Evolutionary conservation across 2,329 filamentous ascomycete genomes (phyloP), one percentile per base, ranked within the genome.

Genomic region (Cryphonectria naterciae): DNA sequence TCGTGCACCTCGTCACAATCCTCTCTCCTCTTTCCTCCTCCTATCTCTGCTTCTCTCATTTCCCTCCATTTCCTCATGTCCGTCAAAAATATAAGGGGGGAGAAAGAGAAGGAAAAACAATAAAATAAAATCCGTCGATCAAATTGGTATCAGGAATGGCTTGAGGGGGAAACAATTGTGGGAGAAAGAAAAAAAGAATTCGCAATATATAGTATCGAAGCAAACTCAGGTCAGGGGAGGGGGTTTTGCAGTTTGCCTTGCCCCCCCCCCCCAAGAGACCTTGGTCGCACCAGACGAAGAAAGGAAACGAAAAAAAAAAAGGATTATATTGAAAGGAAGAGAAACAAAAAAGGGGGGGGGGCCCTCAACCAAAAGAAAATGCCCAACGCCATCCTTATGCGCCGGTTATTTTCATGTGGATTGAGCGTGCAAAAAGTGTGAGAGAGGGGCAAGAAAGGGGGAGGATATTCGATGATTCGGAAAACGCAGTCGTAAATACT

Each of bases 91-190:
- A 10, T 11, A 10, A 10, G 10, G 10, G 11, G 15, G 11, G 39
- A 15, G 8, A 43, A 43, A 32, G 10, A n/a, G 8, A 10, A 4
- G 6, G 43, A 46, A 46, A n/a, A 49, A n/a, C 37, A 39, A 49
- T 22, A 49, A 22, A n/a, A 22, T 6, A 19, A 46, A 7, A n/a
- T 39, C 58, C 37, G 63, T 56, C 32, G 28, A 41, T 49, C 49
- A 69, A 72, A 60, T 69, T 72, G 70, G 70, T 72, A 72, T 72
- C 70, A 56, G 68, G 65, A 58, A 43, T 60, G 39, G 43, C 25
- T 11, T 8, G 4, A 28, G 22, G 46, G 22, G 2, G 10, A 2
- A n/a, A 71, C 65, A 22, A 65, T 67, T n/a, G n/a, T n/a, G n/a
- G n/a, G n/a, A n/a, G n/a, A n/a, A n/a, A n/a, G 22, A 32, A 32